Evolutionary conservation across 1,284 basidiomycete genomes (phyloP), one percentile per base, ranked within the genome.

Genomic region (Ustilago nuda): DNA sequence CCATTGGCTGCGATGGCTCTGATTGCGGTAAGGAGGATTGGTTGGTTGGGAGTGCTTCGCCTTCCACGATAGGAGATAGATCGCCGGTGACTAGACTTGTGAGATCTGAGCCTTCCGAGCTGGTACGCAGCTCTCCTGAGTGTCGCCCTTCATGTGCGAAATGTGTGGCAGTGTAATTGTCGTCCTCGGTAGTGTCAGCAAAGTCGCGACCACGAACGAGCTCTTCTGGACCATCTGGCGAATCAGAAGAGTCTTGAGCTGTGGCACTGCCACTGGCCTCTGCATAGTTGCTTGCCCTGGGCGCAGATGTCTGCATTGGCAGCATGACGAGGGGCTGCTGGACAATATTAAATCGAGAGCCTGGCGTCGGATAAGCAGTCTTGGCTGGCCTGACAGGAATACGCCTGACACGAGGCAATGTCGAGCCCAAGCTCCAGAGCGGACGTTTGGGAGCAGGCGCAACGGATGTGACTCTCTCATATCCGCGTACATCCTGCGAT

Each of bases 391-490:
- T 68, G n/a, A 60, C 33, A 11, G 66, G 56, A 32, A 68, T 23
- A 2, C 66, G 55, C 33, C 56, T 36, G 5, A 71, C 62, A 8
- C 63, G 27, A 2, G 68, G 62, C 33, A 71, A 36, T 19, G 68
- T 71, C 3, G 54, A 54, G 4, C 63, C 63, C 1, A 66, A 45
- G 35, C 68, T 66, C 68, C 68, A 71, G 19, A 71, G 51, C 7
- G 68, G 62, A 12, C 68, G 68, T 41, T 62, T 66, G 32, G 62
- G 56, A 6, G 68, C 55, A 17, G 63, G 68, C 8, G 56, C 68
- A 17, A 58, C 51, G 8, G 62, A 65, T 8, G 63, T 62, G 36
- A 71, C 54, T 23, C 37, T 61, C 32, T 71, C 54, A 15, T 71
- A 71, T 33, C 62, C 68, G 0, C 39, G 52, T 1, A 52, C 51